Conservation (phyloP, 768 basidiomycete species). For the Baorangia bicolor region DNA sequence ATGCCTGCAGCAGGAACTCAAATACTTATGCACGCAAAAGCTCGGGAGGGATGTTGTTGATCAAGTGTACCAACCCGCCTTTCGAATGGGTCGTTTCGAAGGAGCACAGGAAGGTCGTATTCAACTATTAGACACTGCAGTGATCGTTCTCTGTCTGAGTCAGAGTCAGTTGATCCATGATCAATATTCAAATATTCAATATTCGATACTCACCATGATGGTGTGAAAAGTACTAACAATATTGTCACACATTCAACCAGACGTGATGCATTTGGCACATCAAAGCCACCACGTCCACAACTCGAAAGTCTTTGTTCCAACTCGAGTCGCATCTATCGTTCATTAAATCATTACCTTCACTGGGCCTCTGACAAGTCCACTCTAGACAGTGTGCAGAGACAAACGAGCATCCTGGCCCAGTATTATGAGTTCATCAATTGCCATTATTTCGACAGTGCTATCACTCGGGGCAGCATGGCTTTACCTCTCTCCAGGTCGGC, state of each 20-base stretch:
- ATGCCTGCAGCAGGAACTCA: too few relatives aligned
- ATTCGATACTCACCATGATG: too few relatives aligned
- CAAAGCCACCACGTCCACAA: neutral
- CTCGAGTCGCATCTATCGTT: neutral
- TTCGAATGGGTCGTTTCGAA: neutral
- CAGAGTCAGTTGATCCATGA: neutral
- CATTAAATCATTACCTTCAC: neutral
- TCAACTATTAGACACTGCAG: neutral
- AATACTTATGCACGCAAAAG: neutral
- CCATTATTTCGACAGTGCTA: slow-evolving; percentile 13
- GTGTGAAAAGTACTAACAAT: too few relatives aligned
- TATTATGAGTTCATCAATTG: slow-evolving; percentile 6
- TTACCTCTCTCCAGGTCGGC: slow-evolving; percentile 14
- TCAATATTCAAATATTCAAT: neutral
- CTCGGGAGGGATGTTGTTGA: neutral
- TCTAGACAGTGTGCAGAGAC: neutral
- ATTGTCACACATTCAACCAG: too few relatives aligned
- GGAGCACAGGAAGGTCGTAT: neutral
- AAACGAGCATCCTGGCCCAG: neutral
- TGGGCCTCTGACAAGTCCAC: neutral
- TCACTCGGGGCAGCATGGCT: slow-evolving; percentile 17
- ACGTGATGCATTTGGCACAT: too few relatives aligned
- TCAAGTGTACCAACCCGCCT: neutral
- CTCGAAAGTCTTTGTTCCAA: neutral
- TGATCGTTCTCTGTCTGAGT: neutral